Evolutionary conservation across 768 basidiomycete species (phyloP), one percentile per base, ranked within the genome.

Genomic region (Agaricus subrufescens): DNA sequence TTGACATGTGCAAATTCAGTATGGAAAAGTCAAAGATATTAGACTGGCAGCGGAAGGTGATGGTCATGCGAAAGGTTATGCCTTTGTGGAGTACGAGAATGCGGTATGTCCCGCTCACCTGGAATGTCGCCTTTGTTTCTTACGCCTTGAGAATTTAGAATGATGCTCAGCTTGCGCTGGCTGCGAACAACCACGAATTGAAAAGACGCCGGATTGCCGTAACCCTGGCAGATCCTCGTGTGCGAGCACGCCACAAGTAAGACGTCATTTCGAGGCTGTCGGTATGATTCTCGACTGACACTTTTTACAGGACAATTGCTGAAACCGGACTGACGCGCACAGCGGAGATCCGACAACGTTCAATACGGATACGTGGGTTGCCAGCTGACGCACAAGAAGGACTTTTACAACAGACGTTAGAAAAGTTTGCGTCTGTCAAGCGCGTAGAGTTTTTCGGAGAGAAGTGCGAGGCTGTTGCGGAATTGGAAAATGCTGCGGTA

Each of bases 181-280:
- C 79, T 5, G 87, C 91, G 3, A 95, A 96, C 65, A 96, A 95
- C 61, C 71, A 85, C 54, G 93, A 96, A 64, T 75, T 95, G 29
- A 95, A 94, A 71, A 92, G 87, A 59, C 83, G 94, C n/a, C 82
- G 89, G 12, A 89, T 98, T 46, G 89, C 87, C 1, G 93, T 97
- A 26, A 95, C 93, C 0, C 73, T 94, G 15, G 85, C 91, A 3
- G 91, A 96, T 67, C 76, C 84, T 15, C 86, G 86, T 6, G 81
- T 78, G 10, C 79, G 81, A 26, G 71, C 79, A 4, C 77, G 75
- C 48, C 75, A 74, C 61, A 75, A 74, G 87, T 87, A 45, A 49
- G 75, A 37, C 19, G 31, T 30, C 3, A 43, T 15, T 42, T 34
- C 34, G 34, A 2, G 34, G 34, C 14, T n/a, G 48, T 2, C 31